A percentile compares a stretch with the other conserved stretches of the same genome.
Conservation (phyloP, 2,329 filamentous ascomycete species). For the Pseudogymnoascus pannorum region DNA sequence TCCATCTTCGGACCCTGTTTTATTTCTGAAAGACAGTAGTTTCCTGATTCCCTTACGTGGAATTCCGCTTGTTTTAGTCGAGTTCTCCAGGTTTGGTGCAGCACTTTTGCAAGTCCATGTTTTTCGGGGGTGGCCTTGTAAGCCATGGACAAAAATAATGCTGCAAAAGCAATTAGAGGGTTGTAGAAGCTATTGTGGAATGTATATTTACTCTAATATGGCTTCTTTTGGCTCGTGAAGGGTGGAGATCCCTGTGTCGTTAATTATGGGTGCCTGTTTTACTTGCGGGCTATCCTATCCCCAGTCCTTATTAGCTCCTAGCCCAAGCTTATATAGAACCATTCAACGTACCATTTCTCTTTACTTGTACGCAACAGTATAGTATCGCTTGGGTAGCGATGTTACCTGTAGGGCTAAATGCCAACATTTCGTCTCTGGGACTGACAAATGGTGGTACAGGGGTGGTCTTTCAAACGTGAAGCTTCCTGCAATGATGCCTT, state of each 20-base stretch:
- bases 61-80: not conserved
- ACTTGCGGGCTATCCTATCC: not conserved
- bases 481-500: too few species aligned
- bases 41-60: constrained; percentile 8
- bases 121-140: constrained; percentile 16
- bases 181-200: not conserved
- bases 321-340: too few species aligned
- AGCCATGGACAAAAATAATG: constrained; percentile 17
- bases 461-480: too few species aligned
- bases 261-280: constrained; percentile 7
- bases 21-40: constrained; percentile 12
- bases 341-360: too few species aligned
- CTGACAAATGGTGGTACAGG: too few species aligned
- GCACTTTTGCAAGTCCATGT: constrained; percentile 12
- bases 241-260: constrained; percentile 13
- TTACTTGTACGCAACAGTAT: too few species aligned
- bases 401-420: too few species aligned
- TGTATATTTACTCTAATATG: constrained; percentile 13
- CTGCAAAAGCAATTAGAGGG: constrained; percentile 10
- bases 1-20: not conserved
- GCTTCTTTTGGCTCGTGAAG: constrained; percentile 14
- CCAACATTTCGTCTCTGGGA: too few species aligned
- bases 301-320: too few species aligned
- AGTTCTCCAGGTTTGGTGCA: not conserved
- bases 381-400: too few species aligned